Evolutionary conservation across 768 basidiomycete species (phyloP).

Genomic region (Amanita muscaria): DNA sequence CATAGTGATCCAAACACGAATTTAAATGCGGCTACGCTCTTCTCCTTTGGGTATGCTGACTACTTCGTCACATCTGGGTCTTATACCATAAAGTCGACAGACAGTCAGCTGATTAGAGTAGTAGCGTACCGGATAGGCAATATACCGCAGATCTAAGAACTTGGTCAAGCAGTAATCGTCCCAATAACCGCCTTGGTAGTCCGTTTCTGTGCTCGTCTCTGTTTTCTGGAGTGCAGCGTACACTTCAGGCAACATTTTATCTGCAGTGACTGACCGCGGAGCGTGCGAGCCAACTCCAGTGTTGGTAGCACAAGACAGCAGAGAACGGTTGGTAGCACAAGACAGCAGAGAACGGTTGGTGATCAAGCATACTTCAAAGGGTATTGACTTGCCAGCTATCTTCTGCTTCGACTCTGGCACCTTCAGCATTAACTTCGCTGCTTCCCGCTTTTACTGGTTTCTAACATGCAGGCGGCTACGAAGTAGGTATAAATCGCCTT

Average conservation of each 20-base stretch:
- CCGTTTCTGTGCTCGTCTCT: slow-evolving; percentile 13
- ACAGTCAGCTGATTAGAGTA: too few species aligned
- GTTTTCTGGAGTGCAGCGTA: slow-evolving; percentile 38
- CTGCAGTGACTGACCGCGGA: slow-evolving; percentile 50
- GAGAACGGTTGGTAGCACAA: too few species aligned
- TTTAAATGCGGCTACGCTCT: slow-evolving; percentile 50
- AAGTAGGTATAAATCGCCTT: slow-evolving; percentile 72
- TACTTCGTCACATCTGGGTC: slow-evolving; percentile 49
- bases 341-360: not conserved
- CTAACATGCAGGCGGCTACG: slow-evolving; percentile 64
- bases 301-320: slow-evolving; percentile 62
- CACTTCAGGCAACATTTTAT: slow-evolving; percentile 62
- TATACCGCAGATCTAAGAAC: slow-evolving; percentile 72
- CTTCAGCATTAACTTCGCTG: slow-evolving; percentile 53
- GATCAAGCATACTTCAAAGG: slow-evolving; percentile 35
- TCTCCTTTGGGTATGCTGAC: slow-evolving; percentile 35
- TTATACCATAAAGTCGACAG: too few species aligned
- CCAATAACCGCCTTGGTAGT: slow-evolving; percentile 42
- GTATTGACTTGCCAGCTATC: slow-evolving; percentile 68
- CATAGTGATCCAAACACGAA: slow-evolving; percentile 64
- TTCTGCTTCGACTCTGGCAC: slow-evolving; percentile 76
- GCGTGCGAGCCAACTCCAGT: slow-evolving; percentile 75
- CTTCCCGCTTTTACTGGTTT: slow-evolving; percentile 44
- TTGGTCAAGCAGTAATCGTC: slow-evolving; percentile 79
- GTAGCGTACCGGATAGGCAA: slow-evolving; percentile 80